phyloP scores from a whole-genome alignment of 305 asterid species.

The Fraxinus floribunda region DNA sequence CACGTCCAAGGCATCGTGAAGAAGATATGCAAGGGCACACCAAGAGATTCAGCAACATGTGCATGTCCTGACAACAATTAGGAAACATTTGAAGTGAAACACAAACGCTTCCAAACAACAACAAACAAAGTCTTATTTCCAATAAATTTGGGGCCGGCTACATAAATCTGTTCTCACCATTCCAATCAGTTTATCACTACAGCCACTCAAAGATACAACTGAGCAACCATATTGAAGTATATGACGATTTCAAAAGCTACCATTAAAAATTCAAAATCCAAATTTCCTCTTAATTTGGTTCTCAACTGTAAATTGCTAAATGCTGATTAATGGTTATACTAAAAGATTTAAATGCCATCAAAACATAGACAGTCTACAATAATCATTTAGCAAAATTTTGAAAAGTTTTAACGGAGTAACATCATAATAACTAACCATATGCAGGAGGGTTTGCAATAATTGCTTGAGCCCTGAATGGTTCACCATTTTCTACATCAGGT shows the following conservation, averaged over 20 bases:
- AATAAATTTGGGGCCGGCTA: background rate
- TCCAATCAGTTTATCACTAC: background rate
- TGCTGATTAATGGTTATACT: conserved; percentile 1
- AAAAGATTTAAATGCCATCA: background rate
- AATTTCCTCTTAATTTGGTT: background rate
- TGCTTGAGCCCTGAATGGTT: conserved; percentile 90
- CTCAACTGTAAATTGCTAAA: background rate
- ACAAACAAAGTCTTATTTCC: background rate
- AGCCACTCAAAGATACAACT: background rate
- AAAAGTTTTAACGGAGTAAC: background rate
- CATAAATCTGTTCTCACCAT: background rate
- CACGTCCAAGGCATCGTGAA: conserved; percentile 99
- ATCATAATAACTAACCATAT: conserved; percentile 62
- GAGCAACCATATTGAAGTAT: background rate
- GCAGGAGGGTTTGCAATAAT: conserved; percentile 99
- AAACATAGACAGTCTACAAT: background rate
- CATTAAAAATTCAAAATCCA: background rate
- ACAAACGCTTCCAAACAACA: background rate
- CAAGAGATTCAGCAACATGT: conserved; percentile 97
- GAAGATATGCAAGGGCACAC: conserved; percentile 93
- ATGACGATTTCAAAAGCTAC: background rate
- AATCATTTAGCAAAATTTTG: background rate
- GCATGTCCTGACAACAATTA: conserved; percentile 72
- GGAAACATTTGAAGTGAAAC: conserved; percentile 6
- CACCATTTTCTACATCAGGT: conserved; percentile 70